Evolutionary conservation across 768 basidiomycete genomes (phyloP).

Genomic region (Amanita molliuscula): DNA sequence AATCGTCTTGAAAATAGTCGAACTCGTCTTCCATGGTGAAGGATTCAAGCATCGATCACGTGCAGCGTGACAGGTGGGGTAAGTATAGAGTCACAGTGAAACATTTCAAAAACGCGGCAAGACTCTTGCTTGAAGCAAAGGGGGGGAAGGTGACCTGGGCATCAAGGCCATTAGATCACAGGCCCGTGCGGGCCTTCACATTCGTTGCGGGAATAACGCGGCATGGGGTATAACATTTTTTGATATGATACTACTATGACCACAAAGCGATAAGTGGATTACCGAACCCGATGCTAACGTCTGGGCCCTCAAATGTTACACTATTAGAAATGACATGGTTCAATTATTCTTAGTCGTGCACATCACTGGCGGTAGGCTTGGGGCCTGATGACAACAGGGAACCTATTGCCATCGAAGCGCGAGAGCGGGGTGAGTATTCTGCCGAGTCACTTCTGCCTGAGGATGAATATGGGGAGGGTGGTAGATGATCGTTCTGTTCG

Average conservation of each 20-base stretch:
- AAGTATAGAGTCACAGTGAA: slow-evolving; percentile 1
- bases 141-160: no score
- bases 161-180: no score
- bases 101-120: no score
- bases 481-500: slow-evolving; percentile 37
- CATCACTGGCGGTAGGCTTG: slow-evolving; percentile 11
- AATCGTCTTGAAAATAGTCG: slow-evolving; percentile 41
- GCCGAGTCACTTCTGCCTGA: slow-evolving; percentile 55
- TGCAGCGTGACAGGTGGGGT: not conserved
- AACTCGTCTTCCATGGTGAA: slow-evolving; percentile 36
- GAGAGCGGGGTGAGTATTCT: slow-evolving; percentile 61
- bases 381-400: slow-evolving; percentile 49
- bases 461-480: slow-evolving; percentile 69
- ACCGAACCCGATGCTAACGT: not conserved
- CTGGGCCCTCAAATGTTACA: not conserved
- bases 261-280: slow-evolving; percentile 2
- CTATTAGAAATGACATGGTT: not conserved
- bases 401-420: slow-evolving; percentile 73
- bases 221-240: not conserved
- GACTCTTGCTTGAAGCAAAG: no score
- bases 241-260: not conserved
- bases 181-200: no score
- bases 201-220: no score
- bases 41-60: slow-evolving; percentile 5
- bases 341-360: not conserved